Base-by-base conservation (phyloP, 371 early-diverging fungal genomes). In the Mortierella polycephala region DNA sequence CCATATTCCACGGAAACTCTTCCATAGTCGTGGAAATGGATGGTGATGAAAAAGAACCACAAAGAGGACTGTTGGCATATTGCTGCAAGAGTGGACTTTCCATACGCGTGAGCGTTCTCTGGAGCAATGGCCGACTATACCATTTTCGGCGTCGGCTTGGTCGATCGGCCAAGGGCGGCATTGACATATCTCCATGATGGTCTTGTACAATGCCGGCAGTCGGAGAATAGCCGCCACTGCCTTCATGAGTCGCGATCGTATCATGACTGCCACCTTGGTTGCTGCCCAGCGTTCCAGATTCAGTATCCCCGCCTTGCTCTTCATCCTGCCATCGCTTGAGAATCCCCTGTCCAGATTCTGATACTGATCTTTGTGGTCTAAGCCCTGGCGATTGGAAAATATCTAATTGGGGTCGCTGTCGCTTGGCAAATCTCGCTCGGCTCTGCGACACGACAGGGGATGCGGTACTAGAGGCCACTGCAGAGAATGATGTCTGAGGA, bases 1-100 rank as follows among this genome's bases (percentile, higher is more conserved):
- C 76, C 5, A 59, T 16, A 56, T 69, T 66, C 66, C 57, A 62
- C 1, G 14, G 16, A 7, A 46, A 50, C 12, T 51, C 64, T 9
- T 7, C 44, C 21, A 41, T 21, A 1, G 50, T 14, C 3, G 64
- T 45, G 10, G 52, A 58, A 12, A 58, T 51, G 10, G 77, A 68
- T 0, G 72, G 72, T 1, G 77, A 61, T 0, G 72, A 68, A 14
- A 77, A 54, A 0, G 77, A 64, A 1, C 77, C 77, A 40, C 71
- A 77, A 9, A 37, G 47, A 40, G 65, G 54, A 41, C 58, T 52
- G 3, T 60, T 21, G n/a, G 65, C 18, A 52, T 59, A 57, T 20
- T 49, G 65, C 30, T 57, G 72, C 16, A 67, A 49, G 7, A 67
- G 42, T 18, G 68, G 64, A 39, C 61, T 65, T 51, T 61, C 58